A percentile compares a stretch with the other conserved stretches of the same genome.
These are phyloP conservation scores for Trichosanthes cucumerina DNA, from an alignment of 306 rosid genomes.

Conservation along the genomic window DNA sequence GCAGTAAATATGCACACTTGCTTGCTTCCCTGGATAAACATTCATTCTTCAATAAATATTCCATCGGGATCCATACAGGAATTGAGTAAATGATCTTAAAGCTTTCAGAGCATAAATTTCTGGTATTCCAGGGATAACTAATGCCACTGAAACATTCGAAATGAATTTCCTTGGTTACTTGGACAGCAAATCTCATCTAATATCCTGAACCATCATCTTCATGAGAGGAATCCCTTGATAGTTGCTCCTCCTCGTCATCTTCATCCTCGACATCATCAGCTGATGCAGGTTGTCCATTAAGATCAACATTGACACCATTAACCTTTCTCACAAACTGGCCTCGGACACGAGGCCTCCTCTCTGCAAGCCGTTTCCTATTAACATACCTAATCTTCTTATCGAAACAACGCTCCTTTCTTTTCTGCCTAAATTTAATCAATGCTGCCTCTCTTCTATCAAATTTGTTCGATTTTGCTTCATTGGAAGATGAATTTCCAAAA, in stretches of 20 bases:
- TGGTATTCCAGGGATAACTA: not conserved
- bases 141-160: not conserved
- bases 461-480: constrained; percentile 49
- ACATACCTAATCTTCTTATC: constrained; percentile 92
- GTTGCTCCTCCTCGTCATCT: constrained; percentile 28
- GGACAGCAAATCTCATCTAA: not conserved
- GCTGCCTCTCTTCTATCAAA: constrained; percentile 98
- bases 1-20: constrained; percentile 3
- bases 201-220: constrained; percentile 10
- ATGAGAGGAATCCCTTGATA: constrained; percentile 9
- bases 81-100: not conserved
- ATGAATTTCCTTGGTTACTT: constrained; percentile 2
- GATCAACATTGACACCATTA: constrained; percentile 68
- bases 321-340: constrained; percentile 93
- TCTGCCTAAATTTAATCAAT: constrained; percentile 83
- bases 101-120: not conserved
- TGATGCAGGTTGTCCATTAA: constrained; percentile 71
- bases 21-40: constrained; percentile 1
- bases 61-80: not conserved
- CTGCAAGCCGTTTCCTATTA: constrained; percentile 75
- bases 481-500: constrained; percentile 45
- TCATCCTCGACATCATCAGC: constrained; percentile 57
- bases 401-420: constrained; percentile 91
- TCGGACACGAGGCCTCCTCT: constrained; percentile 80
- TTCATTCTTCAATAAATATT: constrained; percentile 5